phyloP scores from a whole-genome alignment of 805 yeast genomes.

The Wickerhamiella allomyrinae region DNA sequence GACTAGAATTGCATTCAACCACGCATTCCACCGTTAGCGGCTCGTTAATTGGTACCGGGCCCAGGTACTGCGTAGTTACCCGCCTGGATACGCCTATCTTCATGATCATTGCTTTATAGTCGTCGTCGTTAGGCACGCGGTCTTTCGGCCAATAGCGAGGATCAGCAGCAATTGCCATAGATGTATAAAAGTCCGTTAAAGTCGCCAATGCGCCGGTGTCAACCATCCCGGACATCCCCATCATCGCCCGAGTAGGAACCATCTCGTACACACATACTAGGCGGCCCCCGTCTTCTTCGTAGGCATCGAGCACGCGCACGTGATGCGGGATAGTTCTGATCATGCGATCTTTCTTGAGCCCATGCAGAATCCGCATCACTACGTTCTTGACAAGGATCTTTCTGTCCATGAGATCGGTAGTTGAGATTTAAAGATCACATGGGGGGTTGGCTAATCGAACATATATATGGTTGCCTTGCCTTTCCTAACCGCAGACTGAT shows the following conservation, averaged over 20 bases:
- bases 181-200: slow-evolving; percentile 12
- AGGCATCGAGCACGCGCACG: not conserved
- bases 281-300: not conserved
- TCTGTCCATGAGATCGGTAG: too few species aligned
- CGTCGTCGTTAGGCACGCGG: slow-evolving; percentile 2
- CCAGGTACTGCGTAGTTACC: slow-evolving; percentile 11
- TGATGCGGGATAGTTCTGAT: too few species aligned
- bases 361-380: too few species aligned
- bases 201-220: slow-evolving; percentile 5
- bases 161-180: slow-evolving; percentile 10
- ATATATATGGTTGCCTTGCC: too few species aligned
- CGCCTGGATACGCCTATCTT: slow-evolving; percentile 15
- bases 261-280: not conserved
- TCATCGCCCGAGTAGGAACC: too few species aligned
- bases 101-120: not conserved
- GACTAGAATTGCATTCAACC: slow-evolving; percentile 9
- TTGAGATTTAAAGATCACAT: too few species aligned
- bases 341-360: too few species aligned
- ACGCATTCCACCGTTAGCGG: slow-evolving; percentile 9
- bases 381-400: too few species aligned
- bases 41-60: slow-evolving; percentile 11
- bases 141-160: slow-evolving; percentile 12
- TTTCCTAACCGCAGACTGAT: too few species aligned
- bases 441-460: too few species aligned
- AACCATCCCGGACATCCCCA: not conserved